A percentile compares a stretch with the other conserved stretches of the same genome.
Conservation (phyloP, 225 moss, liverwort and hornwort species). For the Neckera pumila region DNA sequence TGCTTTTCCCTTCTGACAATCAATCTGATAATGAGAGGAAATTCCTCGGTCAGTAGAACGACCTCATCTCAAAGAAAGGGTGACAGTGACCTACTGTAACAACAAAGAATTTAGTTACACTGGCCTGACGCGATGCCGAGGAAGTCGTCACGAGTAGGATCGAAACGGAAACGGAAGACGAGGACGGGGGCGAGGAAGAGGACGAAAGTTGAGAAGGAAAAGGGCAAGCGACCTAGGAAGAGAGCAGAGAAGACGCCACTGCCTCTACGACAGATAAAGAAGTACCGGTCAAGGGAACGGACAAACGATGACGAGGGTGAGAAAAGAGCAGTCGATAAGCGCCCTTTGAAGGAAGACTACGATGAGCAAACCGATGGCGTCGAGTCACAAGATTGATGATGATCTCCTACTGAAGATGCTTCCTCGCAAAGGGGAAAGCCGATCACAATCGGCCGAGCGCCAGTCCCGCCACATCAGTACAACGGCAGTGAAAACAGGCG, state of each 20-base stretch:
- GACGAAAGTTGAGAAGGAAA: neutral
- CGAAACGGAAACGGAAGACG: neutral
- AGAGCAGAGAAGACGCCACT: neutral
- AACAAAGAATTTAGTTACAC: neutral
- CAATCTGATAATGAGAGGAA: neutral
- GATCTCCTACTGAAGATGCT: neutral
- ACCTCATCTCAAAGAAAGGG: neutral
- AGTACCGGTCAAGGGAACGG: neutral
- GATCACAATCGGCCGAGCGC: neutral
- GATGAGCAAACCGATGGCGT: slow-evolving; percentile 1
- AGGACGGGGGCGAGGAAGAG: neutral
- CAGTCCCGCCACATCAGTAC: neutral
- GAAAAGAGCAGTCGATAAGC: neutral
- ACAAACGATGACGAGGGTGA: neutral
- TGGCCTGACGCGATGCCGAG: neutral
- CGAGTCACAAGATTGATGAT: neutral
- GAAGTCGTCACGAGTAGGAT: neutral
- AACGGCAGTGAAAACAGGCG: neutral
- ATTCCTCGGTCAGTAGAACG: neutral
- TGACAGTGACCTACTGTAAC: no score
- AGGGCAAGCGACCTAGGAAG: neutral
- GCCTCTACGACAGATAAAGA: neutral
- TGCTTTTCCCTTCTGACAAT: neutral
- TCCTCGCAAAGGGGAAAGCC: neutral
- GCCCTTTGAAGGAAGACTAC: neutral